Percentiles rank a stretch among this genome's conserved stretches.
phyloP scores from a whole-genome alignment of 306 rosid genomes.

The Biancaea sappan region DNA sequence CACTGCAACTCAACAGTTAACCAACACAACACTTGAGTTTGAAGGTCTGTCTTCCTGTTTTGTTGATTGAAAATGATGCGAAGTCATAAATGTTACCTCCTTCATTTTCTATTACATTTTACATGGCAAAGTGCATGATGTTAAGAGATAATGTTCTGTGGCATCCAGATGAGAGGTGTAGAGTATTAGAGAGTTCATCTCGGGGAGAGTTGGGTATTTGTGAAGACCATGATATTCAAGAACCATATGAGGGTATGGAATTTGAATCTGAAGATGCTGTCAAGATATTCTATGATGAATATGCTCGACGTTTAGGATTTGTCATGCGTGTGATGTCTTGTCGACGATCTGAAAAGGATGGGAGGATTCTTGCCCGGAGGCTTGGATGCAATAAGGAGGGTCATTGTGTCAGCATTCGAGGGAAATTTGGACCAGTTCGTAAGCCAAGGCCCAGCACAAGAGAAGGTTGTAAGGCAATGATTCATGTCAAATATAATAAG shows the following conservation, averaged over 20 bases:
- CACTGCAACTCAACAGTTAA: conserved; percentile 1
- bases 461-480: conserved; percentile 98
- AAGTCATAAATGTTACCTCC: background rate
- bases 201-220: conserved; percentile 41
- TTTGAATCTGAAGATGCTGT: conserved; percentile 97
- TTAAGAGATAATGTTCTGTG: conserved; percentile 54
- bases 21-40: background rate
- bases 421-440: conserved; percentile 75
- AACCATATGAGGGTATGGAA: conserved; percentile 88
- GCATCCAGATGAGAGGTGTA: conserved; percentile 57
- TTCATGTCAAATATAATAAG: conserved; percentile 84
- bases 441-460: conserved; percentile 88
- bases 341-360: conserved; percentile 95
- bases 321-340: conserved; percentile 99
- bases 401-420: conserved; percentile 73
- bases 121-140: conserved; percentile 15
- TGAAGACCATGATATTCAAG: conserved; percentile 55
- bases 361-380: conserved; percentile 93
- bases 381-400: conserved; percentile 97
- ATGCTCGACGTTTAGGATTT: conserved; percentile 79
- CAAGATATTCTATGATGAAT: conserved; percentile 90
- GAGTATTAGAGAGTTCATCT: conserved; percentile 52
- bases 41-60: background rate
- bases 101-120: background rate
- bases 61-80: background rate